These are phyloP conservation scores for Kandelia obovata DNA, from an alignment of 345 rosid genomes.

Conservation along the genomic window DNA sequence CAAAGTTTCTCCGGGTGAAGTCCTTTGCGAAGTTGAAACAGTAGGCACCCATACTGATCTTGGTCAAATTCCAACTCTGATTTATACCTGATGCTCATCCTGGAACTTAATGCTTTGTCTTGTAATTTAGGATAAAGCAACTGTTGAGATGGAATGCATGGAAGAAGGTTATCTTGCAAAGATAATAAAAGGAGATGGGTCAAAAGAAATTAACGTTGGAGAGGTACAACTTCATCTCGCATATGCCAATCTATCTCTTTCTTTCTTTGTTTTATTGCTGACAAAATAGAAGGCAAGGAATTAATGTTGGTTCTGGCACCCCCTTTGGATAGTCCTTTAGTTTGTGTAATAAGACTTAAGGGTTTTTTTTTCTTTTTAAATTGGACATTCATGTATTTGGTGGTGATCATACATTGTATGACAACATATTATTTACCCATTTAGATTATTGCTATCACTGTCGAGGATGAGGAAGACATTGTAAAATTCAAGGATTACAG, in stretches of 20 bases:
- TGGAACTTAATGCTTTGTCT: slow-evolving; percentile 12
- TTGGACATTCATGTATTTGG: neutral
- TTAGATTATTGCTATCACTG: slow-evolving; percentile 82
- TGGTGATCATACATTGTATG: slow-evolving; percentile 4
- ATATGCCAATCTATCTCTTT: neutral
- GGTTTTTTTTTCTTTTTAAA: neutral
- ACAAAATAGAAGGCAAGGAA: neutral
- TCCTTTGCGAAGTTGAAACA: slow-evolving; percentile 98
- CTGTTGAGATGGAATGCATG: slow-evolving; percentile 99
- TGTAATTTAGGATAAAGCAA: slow-evolving; percentile 76
- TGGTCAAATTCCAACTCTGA: slow-evolving; percentile 7
- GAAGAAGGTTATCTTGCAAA: slow-evolving; percentile 97
- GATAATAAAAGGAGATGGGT: slow-evolving; percentile 81
- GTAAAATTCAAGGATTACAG: slow-evolving; percentile 81
- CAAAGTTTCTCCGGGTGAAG: slow-evolving; percentile 84
- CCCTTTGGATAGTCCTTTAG: slow-evolving; percentile 5
- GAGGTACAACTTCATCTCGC: slow-evolving; percentile 51
- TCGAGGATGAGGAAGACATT: slow-evolving; percentile 86
- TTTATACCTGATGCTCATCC: slow-evolving; percentile 7
- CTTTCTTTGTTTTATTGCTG: neutral
- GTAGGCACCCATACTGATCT: slow-evolving; percentile 39
- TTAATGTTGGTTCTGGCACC: neutral
- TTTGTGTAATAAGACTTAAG: neutral
- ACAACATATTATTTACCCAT: slow-evolving; percentile 7
- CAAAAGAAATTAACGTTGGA: slow-evolving; percentile 90